A percentile compares a stretch with the other conserved stretches of the same genome.
Evolutionary conservation across 257 asterid species (phyloP).

Genomic region (Craterostigma plantagineum): DNA sequence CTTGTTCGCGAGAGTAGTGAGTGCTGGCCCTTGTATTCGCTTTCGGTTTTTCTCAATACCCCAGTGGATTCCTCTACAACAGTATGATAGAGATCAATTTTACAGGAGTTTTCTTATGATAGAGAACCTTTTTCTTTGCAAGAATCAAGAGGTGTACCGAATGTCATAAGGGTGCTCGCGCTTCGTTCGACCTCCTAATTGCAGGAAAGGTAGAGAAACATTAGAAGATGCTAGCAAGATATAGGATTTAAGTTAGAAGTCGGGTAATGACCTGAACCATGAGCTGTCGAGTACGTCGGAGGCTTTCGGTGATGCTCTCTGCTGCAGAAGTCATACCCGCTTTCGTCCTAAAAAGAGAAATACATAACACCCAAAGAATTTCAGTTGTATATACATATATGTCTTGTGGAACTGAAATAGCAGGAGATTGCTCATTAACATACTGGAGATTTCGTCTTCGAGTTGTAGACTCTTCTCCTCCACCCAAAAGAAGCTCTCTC

Average conservation of each 20-base stretch:
- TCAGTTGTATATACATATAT: not conserved
- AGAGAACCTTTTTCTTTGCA: not conserved
- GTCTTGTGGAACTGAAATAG: too few relatives aligned
- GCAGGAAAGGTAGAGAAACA: conserved; percentile 8
- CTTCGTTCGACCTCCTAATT: conserved; percentile 85
- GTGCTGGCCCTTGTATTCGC: conserved; percentile 85
- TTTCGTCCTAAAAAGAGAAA: conserved; percentile 51
- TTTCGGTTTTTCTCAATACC: conserved; percentile 67
- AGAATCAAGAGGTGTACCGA: conserved; percentile 32
- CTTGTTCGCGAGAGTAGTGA: conserved; percentile 66
- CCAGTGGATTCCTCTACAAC: conserved; percentile 74
- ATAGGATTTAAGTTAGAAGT: not conserved
- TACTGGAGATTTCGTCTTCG: conserved; percentile 85
- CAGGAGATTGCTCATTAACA: too few relatives aligned
- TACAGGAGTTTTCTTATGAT: not conserved
- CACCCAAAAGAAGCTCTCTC: conserved; percentile 94
- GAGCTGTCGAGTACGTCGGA: conserved; percentile 83
- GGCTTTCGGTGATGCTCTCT: conserved; percentile 92
- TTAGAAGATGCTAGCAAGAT: too few relatives aligned
- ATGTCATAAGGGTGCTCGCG: conserved; percentile 68
- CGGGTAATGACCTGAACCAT: conserved; percentile 83
- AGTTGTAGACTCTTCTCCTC: conserved; percentile 88
- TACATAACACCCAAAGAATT: not conserved
- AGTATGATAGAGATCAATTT: conserved; percentile 5
- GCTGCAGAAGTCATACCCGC: conserved; percentile 98